Evolutionary conservation across 1,284 basidiomycete species (phyloP).

Genomic region (Fomitiporia mediterranea): DNA sequence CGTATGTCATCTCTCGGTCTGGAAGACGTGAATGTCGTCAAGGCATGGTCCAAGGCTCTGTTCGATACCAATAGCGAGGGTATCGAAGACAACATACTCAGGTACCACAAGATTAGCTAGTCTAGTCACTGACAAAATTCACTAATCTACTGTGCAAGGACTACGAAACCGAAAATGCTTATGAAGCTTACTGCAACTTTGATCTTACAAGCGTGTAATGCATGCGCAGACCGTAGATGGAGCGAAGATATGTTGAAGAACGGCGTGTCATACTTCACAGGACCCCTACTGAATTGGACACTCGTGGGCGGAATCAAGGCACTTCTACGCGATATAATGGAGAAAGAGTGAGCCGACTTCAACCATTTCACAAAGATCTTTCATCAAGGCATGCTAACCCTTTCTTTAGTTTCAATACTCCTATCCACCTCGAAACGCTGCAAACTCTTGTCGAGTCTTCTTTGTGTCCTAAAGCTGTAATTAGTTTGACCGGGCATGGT

Average conservation of each 20-base stretch:
- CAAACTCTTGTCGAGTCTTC: constrained; percentile 59
- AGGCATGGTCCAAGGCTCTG: constrained; percentile 66
- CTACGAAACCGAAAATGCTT: constrained; percentile 62
- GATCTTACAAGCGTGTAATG: constrained; percentile 55
- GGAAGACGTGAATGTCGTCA: constrained; percentile 49
- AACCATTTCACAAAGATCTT: constrained; percentile 1
- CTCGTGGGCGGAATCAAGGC: constrained; percentile 65
- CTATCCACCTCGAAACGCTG: constrained; percentile 43
- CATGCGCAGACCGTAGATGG: constrained; percentile 47
- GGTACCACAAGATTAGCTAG: constrained; percentile 36
- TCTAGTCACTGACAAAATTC: constrained; percentile 12
- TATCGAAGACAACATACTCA: constrained; percentile 73
- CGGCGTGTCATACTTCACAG: constrained; percentile 71
- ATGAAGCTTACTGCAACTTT: constrained; percentile 62
- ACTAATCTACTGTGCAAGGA: constrained; percentile 36
- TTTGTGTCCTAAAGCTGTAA: constrained; percentile 60
- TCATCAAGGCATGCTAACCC: too few species aligned
- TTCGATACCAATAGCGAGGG: constrained; percentile 75
- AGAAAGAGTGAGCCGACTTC: constrained; percentile 43
- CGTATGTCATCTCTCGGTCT: constrained; percentile 38
- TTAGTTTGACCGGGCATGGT: constrained; percentile 55
- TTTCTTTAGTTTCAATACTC: constrained; percentile 29
- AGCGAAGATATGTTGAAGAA: constrained; percentile 64
- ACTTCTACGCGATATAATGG: constrained; percentile 55
- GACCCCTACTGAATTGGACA: constrained; percentile 72